Base-by-base conservation (phyloP, 768 basidiomycete species). In the Xerocomellus dryophilus region DNA sequence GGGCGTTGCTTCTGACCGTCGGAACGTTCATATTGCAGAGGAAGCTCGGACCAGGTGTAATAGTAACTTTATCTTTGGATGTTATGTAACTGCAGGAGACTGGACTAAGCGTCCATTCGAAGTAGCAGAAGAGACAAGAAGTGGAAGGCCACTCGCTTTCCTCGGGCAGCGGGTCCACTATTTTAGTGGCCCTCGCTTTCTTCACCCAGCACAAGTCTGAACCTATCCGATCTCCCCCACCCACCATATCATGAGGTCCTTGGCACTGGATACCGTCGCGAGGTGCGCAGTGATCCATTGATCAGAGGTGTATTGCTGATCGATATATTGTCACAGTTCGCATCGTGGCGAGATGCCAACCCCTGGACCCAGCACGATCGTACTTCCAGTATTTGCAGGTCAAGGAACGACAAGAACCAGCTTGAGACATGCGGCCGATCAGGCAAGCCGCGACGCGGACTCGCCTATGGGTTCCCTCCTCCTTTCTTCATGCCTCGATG, bases 351-450 rank as follows among this genome's bases (percentile, higher is more conserved):
- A 46, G 11, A 63, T 62, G 59, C 21, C 36, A 25, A 31, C 39
- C 57, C 49, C 53, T 49, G 43, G 46, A 25, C 12, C 31, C 0
- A 41, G 10, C 9, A 39, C n/a, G 20, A 47, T 71, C 54, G 12
- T 60, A 25, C 60, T 85, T 42, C 83, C 80, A 4, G 66, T 83
- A 17, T 85, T 85, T 59, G 73, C 79, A 41, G 83, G 83, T 7
- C 84, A 85, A 61, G 84, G 81, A 3, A 74, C 77, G 4, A 46
- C 71, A 11, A 66, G 67, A 12, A 56, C 71, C 21, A 71, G 70
- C 43, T 56, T 73, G 25, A 49, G 57, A 15, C 63, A 66, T 31
- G 69, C 72, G 15, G 67, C 67, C 7, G 66, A 71, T 23, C 75
- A 75, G 61, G 76, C 77, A 7, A 50, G 77, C 18, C 65, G 59